Evolutionary conservation across 495 filamentous ascomycete species (phyloP).

Genomic region (Tuber calosporum): DNA sequence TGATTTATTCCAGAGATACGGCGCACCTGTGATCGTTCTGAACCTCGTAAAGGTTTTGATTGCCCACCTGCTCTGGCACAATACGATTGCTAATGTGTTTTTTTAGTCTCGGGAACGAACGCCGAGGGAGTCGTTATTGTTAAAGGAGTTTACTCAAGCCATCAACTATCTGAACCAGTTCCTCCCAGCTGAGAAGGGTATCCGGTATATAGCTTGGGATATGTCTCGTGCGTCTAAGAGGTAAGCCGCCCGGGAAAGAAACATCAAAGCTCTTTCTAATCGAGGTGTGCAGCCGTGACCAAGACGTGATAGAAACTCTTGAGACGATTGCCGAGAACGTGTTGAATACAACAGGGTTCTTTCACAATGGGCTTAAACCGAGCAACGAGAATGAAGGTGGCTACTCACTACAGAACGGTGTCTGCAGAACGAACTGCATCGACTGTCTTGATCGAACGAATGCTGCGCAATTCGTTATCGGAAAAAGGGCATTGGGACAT

Average conservation of each 20-base stretch:
- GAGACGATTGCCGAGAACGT: slow-evolving; percentile 84
- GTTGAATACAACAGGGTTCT: slow-evolving; percentile 78
- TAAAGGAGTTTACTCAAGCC: slow-evolving; percentile 79
- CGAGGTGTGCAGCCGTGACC: slow-evolving; percentile 58
- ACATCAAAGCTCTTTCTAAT: slow-evolving; percentile 1
- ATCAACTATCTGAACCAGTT: slow-evolving; percentile 94
- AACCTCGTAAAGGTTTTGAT: slow-evolving; percentile 71
- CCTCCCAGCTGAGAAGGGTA: slow-evolving; percentile 71
- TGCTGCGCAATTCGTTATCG: slow-evolving; percentile 94
- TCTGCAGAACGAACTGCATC: slow-evolving; percentile 94
- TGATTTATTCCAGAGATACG: slow-evolving; percentile 89
- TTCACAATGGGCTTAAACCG: slow-evolving; percentile 65
- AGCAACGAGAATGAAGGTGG: slow-evolving; percentile 49
- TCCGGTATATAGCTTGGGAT: slow-evolving; percentile 91
- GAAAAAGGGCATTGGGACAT: slow-evolving; percentile 85
- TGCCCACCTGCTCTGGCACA: background rate
- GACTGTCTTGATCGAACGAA: slow-evolving; percentile 96
- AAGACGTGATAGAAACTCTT: slow-evolving; percentile 88
- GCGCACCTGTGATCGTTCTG: slow-evolving; percentile 80
- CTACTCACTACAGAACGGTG: slow-evolving; percentile 75
- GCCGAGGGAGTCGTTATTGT: slow-evolving; percentile 84
- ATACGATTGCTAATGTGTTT: background rate
- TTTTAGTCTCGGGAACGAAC: slow-evolving; percentile 63
- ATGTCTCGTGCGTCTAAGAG: slow-evolving; percentile 94
- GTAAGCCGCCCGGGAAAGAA: background rate